Conservation (phyloP, 805 yeast species). For the Saccharomycopsis fermentans region DNA sequence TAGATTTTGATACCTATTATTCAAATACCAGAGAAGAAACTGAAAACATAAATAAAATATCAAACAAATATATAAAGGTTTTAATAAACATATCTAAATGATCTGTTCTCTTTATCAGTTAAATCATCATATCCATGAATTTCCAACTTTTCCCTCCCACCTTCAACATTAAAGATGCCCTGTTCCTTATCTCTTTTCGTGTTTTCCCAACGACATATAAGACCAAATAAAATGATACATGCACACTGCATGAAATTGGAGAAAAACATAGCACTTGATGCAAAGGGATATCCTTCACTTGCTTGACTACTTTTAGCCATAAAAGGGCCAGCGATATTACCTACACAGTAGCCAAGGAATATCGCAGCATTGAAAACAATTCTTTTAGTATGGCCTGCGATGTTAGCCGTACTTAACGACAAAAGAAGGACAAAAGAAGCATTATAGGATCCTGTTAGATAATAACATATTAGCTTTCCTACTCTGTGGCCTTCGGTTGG, state of each 20-base stretch:
- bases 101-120: conserved; percentile 49
- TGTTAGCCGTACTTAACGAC: conserved; percentile 35
- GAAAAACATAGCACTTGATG: conserved; percentile 31
- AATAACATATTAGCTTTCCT: conserved; percentile 21
- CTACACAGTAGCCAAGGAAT: conserved; percentile 52
- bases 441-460: conserved; percentile 26
- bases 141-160: conserved; percentile 3
- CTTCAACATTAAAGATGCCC: conserved; percentile 22
- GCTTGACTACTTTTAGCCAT: conserved; percentile 35
- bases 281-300: conserved; percentile 32
- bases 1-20: no score
- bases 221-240: conserved; percentile 1
- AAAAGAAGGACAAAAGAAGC: conserved; percentile 29
- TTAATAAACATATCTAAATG: conserved; percentile 44
- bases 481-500: conserved; percentile 23
- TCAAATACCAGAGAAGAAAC: no score
- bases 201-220: conserved; percentile 38
- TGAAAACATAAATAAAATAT: no score
- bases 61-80: no score
- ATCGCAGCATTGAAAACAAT: conserved; percentile 38
- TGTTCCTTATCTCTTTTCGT: conserved; percentile 34
- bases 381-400: conserved; percentile 54
- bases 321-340: conserved; percentile 48
- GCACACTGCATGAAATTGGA: conserved; percentile 4
- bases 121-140: conserved; percentile 41